phyloP scores from a whole-genome alignment of 1,139 yeast species.

The Debaryomyces subglobosus region DNA sequence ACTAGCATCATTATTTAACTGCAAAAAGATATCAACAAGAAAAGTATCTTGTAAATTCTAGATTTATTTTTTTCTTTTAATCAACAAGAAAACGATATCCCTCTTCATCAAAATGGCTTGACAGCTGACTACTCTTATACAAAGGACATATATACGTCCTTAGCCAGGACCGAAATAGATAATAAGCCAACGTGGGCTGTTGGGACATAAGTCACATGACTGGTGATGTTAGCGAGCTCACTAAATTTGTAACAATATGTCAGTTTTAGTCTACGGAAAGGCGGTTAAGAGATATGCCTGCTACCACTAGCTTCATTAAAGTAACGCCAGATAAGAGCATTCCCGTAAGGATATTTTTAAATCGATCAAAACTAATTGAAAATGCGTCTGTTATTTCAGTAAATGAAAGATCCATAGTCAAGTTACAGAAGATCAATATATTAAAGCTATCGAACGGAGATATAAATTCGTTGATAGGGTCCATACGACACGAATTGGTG shows the following conservation, averaged over 20 bases:
- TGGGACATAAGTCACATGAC: constrained; percentile 1
- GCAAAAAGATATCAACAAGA: not conserved
- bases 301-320: constrained; percentile 13
- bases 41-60: not conserved
- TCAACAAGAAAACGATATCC: not conserved
- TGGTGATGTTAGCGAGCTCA: not conserved
- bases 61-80: not conserved
- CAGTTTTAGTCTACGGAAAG: no score
- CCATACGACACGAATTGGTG: constrained; percentile 12
- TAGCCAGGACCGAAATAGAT: not conserved
- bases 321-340: constrained; percentile 12
- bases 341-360: constrained; percentile 19
- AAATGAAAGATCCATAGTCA: constrained; percentile 19
- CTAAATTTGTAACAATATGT: not conserved
- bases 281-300: constrained; percentile 1
- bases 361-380: constrained; percentile 15
- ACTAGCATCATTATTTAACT: not conserved
- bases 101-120: not conserved
- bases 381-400: constrained; percentile 16
- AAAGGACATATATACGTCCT: not conserved
- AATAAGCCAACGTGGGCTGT: not conserved
- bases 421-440: constrained; percentile 17
- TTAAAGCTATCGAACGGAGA: constrained; percentile 19
- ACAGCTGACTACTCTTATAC: not conserved
- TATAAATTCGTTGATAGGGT: constrained; percentile 14